Percentiles rank a stretch among this genome's conserved stretches.
phyloP scores from a whole-genome alignment of 2,329 filamentous ascomycete genomes.

The Aspergillus quadrilineatus region DNA sequence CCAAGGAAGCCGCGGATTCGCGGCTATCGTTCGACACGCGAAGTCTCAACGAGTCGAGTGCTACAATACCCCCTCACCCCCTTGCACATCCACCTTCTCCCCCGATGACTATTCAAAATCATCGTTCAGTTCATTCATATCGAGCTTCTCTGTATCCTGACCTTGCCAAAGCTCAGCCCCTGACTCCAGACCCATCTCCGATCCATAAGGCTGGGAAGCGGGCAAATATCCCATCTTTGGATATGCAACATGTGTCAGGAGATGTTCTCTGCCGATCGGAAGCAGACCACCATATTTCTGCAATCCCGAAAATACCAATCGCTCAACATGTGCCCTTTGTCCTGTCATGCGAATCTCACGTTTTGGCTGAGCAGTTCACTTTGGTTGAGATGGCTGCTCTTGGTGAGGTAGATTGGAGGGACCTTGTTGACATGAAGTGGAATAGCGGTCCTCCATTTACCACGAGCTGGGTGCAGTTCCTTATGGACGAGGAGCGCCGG shows the following conservation, averaged over 20 bases:
- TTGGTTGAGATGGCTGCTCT: slow-evolving; percentile 65
- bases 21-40: slow-evolving; percentile 34
- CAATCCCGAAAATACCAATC: slow-evolving; percentile 13
- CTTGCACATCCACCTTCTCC: slow-evolving; percentile 49
- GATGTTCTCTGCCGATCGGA: slow-evolving; percentile 38
- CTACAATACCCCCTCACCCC: slow-evolving; percentile 46
- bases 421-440: slow-evolving; percentile 64
- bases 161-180: slow-evolving; percentile 36
- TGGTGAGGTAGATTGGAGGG: slow-evolving; percentile 66
- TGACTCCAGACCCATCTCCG: slow-evolving; percentile 47
- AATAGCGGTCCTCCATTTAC: slow-evolving; percentile 54
- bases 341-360: slow-evolving; percentile 60
- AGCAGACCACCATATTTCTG: slow-evolving; percentile 20
- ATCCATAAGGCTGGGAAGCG: slow-evolving; percentile 23
- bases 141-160: slow-evolving; percentile 32
- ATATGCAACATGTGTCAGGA: slow-evolving; percentile 31
- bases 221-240: slow-evolving; percentile 19
- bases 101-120: slow-evolving; percentile 45
- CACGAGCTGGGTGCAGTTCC: slow-evolving; percentile 62
- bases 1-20: slow-evolving; percentile 34
- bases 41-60: slow-evolving; percentile 37
- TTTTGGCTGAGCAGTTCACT: slow-evolving; percentile 63
- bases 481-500: slow-evolving; percentile 53
- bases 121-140: slow-evolving; percentile 35
- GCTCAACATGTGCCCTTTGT: slow-evolving; percentile 60